Evolutionary conservation across 257 asterid species (phyloP).

Genomic region (Solanum chilense): DNA sequence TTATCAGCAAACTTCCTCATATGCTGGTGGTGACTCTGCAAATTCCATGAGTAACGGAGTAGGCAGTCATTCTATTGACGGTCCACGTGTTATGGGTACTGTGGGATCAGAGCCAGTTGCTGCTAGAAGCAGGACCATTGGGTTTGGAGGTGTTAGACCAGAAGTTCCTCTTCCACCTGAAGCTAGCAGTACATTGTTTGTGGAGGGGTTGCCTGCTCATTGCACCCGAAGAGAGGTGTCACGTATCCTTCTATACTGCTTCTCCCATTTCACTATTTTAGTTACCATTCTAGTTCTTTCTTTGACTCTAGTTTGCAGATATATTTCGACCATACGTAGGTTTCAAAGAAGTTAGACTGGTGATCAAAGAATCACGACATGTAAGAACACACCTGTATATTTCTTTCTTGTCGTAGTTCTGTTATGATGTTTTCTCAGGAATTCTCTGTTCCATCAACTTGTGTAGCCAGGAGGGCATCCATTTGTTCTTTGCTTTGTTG

Average conservation of each 20-base stretch:
- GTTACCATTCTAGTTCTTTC: slow-evolving; percentile 17
- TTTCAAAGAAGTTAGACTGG: slow-evolving; percentile 69
- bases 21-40: slow-evolving; percentile 34
- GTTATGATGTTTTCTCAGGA: background rate
- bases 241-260: slow-evolving; percentile 50
- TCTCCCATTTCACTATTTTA: background rate
- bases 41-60: slow-evolving; percentile 43
- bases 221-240: slow-evolving; percentile 79
- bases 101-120: slow-evolving; percentile 33
- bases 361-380: slow-evolving; percentile 61
- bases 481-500: slow-evolving; percentile 71
- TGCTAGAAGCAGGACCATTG: slow-evolving; percentile 33
- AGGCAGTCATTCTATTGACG: slow-evolving; percentile 33
- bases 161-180: slow-evolving; percentile 74
- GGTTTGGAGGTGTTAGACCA: slow-evolving; percentile 34
- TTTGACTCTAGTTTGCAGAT: slow-evolving; percentile 47
- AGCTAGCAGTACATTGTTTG: slow-evolving; percentile 66
- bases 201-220: slow-evolving; percentile 42
- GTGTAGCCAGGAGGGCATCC: slow-evolving; percentile 67
- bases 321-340: slow-evolving; percentile 88
- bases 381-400: slow-evolving; percentile 27
- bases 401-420: background rate
- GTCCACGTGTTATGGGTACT: slow-evolving; percentile 37
- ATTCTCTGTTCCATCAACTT: background rate
- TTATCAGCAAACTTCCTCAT: slow-evolving; percentile 42